These are phyloP conservation scores for Tylopilus sp. DNA, from an alignment of 768 basidiomycete genomes.

Conservation along the genomic window DNA sequence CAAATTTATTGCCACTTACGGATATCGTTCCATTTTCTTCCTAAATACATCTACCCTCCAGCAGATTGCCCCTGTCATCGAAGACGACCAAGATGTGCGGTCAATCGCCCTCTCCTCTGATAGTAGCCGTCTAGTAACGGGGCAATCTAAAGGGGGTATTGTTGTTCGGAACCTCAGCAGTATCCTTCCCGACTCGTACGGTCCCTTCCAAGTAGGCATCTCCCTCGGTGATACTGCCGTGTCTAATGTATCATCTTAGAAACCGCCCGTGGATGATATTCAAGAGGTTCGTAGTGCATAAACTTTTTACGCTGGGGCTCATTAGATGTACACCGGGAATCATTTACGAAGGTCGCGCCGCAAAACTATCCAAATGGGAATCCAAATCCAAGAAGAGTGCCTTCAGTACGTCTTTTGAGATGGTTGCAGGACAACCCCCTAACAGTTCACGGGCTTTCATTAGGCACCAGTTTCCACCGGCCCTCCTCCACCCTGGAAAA, in stretches of 20 bases:
- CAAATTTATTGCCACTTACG: background rate
- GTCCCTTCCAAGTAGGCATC: conserved; percentile 1
- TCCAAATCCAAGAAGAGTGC: background rate
- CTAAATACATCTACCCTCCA: background rate
- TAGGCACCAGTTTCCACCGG: background rate
- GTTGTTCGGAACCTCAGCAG: background rate
- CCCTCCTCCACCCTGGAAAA: background rate
- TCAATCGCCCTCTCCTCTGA: conserved; percentile 3
- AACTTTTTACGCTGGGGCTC: background rate
- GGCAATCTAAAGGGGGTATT: background rate
- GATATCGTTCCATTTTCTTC: background rate
- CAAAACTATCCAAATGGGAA: background rate
- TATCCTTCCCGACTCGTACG: conserved; percentile 5
- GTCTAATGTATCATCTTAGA: background rate
- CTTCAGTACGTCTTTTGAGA: background rate
- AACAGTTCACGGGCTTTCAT: background rate
- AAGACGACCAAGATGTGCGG: background rate
- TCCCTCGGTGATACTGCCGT: background rate
- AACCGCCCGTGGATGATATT: background rate
- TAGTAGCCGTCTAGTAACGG: background rate
- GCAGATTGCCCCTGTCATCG: background rate
- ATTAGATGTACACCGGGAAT: background rate
- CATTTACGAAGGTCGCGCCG: background rate
- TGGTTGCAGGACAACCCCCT: background rate
- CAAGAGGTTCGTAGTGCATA: background rate